Evolutionary conservation across 306 rosid species (phyloP).

Genomic region (Pyrus pyrifolia): DNA sequence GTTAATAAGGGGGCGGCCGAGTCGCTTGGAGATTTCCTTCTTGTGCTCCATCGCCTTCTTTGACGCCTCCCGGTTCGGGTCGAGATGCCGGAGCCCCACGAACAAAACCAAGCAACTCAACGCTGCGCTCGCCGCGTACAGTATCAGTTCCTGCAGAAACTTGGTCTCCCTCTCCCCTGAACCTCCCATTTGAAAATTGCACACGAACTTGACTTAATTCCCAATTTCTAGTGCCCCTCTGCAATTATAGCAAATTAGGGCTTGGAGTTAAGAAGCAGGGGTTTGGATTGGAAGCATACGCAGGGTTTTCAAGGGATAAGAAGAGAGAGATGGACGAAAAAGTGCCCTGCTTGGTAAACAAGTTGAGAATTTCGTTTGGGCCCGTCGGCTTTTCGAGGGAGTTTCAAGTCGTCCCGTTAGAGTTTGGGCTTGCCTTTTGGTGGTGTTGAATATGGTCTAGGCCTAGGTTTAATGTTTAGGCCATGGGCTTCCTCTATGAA

Average conservation of each 20-base stretch:
- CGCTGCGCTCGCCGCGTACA: conserved; percentile 97
- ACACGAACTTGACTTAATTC: neutral
- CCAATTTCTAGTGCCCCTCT: neutral
- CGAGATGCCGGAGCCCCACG: conserved; percentile 72
- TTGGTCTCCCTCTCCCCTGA: conserved; percentile 71
- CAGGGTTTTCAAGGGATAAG: no score
- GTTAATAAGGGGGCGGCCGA: conserved; percentile 96
- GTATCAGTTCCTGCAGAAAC: conserved; percentile 56
- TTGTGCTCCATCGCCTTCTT: conserved; percentile 82
- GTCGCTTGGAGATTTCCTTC: conserved; percentile 83
- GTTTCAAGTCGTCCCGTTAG: neutral
- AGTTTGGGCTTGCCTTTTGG: neutral
- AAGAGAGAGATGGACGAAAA: neutral
- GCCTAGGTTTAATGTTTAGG: neutral
- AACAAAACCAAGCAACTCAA: conserved; percentile 67
- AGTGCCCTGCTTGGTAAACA: neutral
- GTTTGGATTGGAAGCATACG: neutral
- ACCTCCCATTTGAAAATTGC: conserved; percentile 5
- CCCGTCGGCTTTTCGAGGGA: neutral
- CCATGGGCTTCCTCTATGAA: neutral
- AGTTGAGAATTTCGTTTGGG: neutral
- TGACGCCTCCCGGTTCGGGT: conserved; percentile 88
- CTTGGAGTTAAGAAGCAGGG: neutral
- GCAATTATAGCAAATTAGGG: neutral
- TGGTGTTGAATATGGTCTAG: neutral